Conservation (phyloP, 116 monocot species). For the Iris pallida region DNA sequence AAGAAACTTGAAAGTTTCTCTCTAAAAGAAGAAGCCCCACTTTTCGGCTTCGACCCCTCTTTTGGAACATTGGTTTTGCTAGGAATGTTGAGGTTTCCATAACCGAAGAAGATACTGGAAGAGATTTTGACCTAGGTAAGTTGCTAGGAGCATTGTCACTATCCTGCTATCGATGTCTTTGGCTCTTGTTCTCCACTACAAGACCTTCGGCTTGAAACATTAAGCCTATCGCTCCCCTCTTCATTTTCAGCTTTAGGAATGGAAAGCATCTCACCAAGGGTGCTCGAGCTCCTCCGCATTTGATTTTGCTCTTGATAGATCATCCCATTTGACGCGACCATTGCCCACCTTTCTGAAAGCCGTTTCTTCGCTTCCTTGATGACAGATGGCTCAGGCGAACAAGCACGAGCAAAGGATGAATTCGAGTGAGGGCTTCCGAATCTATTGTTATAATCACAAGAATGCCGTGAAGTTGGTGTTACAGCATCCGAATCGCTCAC, state of each 20-base stretch:
- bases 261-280: slow-evolving; percentile 55
- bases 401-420: slow-evolving; percentile 25
- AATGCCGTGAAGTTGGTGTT: slow-evolving; percentile 53
- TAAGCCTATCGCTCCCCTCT: slow-evolving; percentile 1
- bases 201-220: slow-evolving; percentile 3
- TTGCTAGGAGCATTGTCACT: slow-evolving; percentile 6
- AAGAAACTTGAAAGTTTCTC: slow-evolving; percentile 64
- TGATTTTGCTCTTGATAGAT: slow-evolving; percentile 21
- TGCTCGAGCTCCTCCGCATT: slow-evolving; percentile 17
- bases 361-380: slow-evolving; percentile 44
- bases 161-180: neutral
- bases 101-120: slow-evolving; percentile 25
- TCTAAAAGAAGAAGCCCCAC: slow-evolving; percentile 28
- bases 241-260: slow-evolving; percentile 38
- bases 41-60: slow-evolving; percentile 25
- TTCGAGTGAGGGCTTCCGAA: slow-evolving; percentile 26
- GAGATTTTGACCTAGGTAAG: slow-evolving; percentile 30
- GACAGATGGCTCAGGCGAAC: slow-evolving; percentile 34
- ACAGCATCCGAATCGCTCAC: slow-evolving; percentile 52
- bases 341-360: slow-evolving; percentile 43
- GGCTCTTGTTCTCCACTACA: neutral
- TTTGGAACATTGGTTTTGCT: slow-evolving; percentile 9
- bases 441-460: slow-evolving; percentile 45
- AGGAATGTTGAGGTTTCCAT: slow-evolving; percentile 8
- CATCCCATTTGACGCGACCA: slow-evolving; percentile 23